Base-by-base conservation (phyloP, 805 yeast species). In the Myxozyma vanderwaltii region DNA sequence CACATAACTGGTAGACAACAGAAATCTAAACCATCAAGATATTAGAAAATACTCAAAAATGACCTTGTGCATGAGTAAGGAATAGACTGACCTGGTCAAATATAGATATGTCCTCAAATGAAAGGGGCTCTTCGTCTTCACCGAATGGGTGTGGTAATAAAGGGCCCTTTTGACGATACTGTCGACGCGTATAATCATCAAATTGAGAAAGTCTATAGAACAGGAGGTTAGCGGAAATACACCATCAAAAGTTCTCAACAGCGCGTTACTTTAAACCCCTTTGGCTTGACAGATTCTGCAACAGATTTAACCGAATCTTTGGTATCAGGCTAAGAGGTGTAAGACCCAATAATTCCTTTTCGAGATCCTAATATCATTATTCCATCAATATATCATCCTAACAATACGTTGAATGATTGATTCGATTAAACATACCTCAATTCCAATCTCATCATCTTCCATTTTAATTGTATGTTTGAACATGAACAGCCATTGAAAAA, bases 331-430 rank as follows among this genome's bases (percentile, higher is more conserved):
- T 48, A n/a, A 45, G 46, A 7, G 63, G 60, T n/a, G 61, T 61
- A 17, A 64, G 48, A 0, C 74, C 74, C 7, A 69, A 52, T 21
- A 71, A 56, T 44, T 71, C 74, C 49, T 71, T 72, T 53, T 72
- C 75, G 23, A 72, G 58, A 13, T 67, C 67, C 58, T 70, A n/a
- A 67, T 13, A 67, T 53, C 8, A 27, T 6, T 31, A n/a, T 12
- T 23, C 5, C 12, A 49, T 4, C 38, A 35, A 35, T 38, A 1
- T n/a, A n/a, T 38, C 3, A 38, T 2, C 17, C 21, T 2, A 13
- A 38, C 31, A 19, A 17, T 8, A 15, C 4, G 36, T 12, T 15
- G n/a, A 19, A 21, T 6, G 23, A 19, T 6, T 29, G 6, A 10
- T 29, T 29, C 33, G 10, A 29, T 29, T 29, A 10, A 5, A 45